phyloP scores from a whole-genome alignment of 768 basidiomycete genomes.

The Lentinula raphanica region DNA sequence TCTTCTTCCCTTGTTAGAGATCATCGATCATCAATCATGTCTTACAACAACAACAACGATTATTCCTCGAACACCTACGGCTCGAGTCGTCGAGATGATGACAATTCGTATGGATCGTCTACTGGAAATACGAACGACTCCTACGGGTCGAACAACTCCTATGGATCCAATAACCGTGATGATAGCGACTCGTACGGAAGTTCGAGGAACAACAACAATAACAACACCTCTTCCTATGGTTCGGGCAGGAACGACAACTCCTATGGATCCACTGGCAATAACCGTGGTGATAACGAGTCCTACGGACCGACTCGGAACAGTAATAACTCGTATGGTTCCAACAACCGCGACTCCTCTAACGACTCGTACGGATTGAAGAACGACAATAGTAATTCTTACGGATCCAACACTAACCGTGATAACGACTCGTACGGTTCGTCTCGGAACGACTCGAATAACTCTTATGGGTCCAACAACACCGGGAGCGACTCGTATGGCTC shows the following conservation, averaged over 20 bases:
- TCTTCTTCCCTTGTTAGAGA: no score
- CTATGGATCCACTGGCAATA: conserved; percentile 4
- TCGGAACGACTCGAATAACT: background rate
- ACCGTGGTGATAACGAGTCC: background rate
- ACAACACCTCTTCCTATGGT: background rate
- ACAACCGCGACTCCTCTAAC: conserved; percentile 17
- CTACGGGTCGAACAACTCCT: background rate
- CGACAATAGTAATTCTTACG: conserved; percentile 6
- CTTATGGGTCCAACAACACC: background rate
- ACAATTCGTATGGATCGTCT: background rate
- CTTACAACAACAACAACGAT: background rate
- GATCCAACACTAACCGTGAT: conserved; percentile 7
- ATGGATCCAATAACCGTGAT: background rate
- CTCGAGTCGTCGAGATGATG: no score
- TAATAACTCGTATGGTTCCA: conserved; percentile 1
- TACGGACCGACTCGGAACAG: background rate
- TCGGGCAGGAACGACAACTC: conserved; percentile 9
- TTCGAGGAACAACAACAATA: background rate
- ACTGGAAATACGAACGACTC: no score
- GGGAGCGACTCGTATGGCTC: background rate
- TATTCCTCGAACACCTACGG: background rate
- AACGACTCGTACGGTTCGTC: conserved; percentile 1
- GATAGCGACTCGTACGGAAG: background rate
- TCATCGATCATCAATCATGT: background rate
- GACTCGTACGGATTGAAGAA: background rate